Percentiles rank a stretch among this genome's conserved stretches.
phyloP scores from a whole-genome alignment of 768 basidiomycete species.

The Dendrothele bispora region DNA sequence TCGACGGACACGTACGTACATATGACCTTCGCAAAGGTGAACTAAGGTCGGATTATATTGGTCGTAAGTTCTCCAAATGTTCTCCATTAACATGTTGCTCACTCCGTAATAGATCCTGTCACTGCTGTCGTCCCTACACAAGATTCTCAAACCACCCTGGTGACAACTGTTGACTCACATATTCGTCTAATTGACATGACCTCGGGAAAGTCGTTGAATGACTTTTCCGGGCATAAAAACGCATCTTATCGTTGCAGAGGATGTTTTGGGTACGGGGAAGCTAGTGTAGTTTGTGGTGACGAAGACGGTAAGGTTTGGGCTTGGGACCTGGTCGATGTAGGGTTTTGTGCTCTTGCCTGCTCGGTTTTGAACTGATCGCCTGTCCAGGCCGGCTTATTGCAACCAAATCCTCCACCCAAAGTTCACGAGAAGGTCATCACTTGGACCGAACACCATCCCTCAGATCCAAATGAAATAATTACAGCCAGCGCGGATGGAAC shows the following conservation, averaged over 20 bases:
- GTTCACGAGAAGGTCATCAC: conserved; percentile 84
- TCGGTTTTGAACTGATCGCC: conserved; percentile 8
- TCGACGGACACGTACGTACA: conserved; percentile 89
- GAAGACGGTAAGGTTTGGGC: conserved; percentile 88
- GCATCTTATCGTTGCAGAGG: conserved; percentile 76
- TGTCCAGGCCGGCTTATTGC: conserved; percentile 64
- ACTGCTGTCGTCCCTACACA: conserved; percentile 79
- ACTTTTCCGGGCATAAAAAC: conserved; percentile 78
- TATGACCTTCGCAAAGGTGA: conserved; percentile 96
- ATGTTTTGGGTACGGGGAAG: conserved; percentile 83
- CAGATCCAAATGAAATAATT: conserved; percentile 77
- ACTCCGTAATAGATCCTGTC: conserved; percentile 66
- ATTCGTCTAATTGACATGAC: conserved; percentile 83
- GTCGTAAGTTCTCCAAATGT: conserved; percentile 56
- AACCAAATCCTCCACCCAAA: conserved; percentile 73
- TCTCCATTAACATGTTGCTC: conserved; percentile 7
- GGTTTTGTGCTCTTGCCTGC: conserved; percentile 11
- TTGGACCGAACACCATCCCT: conserved; percentile 91
- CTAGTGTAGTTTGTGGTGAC: conserved; percentile 82
- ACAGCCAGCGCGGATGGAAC: conserved; percentile 91
- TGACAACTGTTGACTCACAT: conserved; percentile 81
- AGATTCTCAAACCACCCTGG: conserved; percentile 79
- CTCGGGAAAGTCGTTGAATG: conserved; percentile 83
- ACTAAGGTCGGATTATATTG: conserved; percentile 85
- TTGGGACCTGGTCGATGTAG: conserved; percentile 91